phyloP scores from a whole-genome alignment of 306 rosid species.

The Inga laurina region DNA sequence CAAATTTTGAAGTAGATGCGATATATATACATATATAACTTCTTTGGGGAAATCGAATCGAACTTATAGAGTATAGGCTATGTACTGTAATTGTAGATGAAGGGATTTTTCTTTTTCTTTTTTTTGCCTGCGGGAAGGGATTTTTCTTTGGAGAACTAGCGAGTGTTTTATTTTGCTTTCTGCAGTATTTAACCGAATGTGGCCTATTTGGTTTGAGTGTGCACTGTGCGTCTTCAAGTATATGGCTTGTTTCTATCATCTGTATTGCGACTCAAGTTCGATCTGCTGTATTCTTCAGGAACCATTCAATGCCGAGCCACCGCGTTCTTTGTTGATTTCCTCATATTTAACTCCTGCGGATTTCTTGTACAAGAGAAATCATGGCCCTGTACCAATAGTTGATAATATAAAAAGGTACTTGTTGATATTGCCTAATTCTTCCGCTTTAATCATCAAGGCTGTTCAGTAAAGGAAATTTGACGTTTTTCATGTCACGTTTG shows the following conservation, averaged over 20 bases:
- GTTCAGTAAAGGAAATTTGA: slow-evolving; percentile 10
- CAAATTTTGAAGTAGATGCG: not conserved
- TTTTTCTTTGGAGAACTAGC: not conserved
- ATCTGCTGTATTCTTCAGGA: slow-evolving; percentile 43
- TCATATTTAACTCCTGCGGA: slow-evolving; percentile 69
- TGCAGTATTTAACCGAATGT: not conserved
- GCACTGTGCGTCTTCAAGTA: not conserved
- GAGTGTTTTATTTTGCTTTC: not conserved
- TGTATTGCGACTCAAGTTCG: slow-evolving; percentile 5
- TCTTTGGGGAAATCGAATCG: not conserved
- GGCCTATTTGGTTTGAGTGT: not conserved
- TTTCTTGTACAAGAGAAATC: slow-evolving; percentile 76
- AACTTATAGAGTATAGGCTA: not conserved
- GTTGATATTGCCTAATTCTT: not conserved
- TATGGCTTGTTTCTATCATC: not conserved
- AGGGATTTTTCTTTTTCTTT: not conserved
- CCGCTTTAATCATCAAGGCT: not conserved
- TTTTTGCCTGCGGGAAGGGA: no score
- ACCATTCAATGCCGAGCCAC: slow-evolving; percentile 83
- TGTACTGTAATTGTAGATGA: not conserved
- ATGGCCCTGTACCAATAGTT: slow-evolving; percentile 65
- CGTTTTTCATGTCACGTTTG: slow-evolving; percentile 27
- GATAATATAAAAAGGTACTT: slow-evolving; percentile 62
- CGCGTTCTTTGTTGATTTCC: slow-evolving; percentile 51
- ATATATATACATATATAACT: not conserved